phyloP scores from a whole-genome alignment of 2,329 filamentous ascomycete genomes.

The Sclerotinia sclerotiorum region DNA sequence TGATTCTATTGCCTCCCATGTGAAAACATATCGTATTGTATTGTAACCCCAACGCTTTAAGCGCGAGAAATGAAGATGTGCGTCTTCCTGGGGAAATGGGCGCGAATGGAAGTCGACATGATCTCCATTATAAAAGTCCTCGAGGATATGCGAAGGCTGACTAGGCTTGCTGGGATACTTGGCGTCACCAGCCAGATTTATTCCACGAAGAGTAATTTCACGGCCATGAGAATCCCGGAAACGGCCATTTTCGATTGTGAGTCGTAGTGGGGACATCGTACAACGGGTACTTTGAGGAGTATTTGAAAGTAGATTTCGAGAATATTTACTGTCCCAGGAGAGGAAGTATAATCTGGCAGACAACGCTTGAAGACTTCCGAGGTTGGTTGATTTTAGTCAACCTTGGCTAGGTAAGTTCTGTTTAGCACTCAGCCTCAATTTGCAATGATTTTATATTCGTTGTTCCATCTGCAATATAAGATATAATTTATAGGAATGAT shows the following conservation, averaged over 20 bases:
- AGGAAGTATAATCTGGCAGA: not conserved
- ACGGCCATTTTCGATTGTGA: constrained; percentile 80
- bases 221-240: constrained; percentile 82
- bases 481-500: not conserved
- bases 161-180: constrained; percentile 84
- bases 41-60: constrained; percentile 92
- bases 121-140: constrained; percentile 90
- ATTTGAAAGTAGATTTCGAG: not conserved
- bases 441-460: not conserved
- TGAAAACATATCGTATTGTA: constrained; percentile 93
- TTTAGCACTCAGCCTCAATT: not conserved
- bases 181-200: constrained; percentile 88
- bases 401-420: not conserved
- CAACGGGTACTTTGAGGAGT: not conserved
- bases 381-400: not conserved
- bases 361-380: not conserved
- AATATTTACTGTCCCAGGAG: not conserved
- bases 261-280: constrained; percentile 69
- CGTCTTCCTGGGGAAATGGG: constrained; percentile 80
- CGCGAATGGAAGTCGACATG: constrained; percentile 83
- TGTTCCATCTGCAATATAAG: not conserved
- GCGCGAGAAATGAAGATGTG: constrained; percentile 80
- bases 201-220: constrained; percentile 85
- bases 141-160: constrained; percentile 72
- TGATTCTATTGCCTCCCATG: constrained; percentile 98